Base-by-base conservation (phyloP, 2,329 filamentous ascomycete genomes). In the Colletotrichum musae region DNA sequence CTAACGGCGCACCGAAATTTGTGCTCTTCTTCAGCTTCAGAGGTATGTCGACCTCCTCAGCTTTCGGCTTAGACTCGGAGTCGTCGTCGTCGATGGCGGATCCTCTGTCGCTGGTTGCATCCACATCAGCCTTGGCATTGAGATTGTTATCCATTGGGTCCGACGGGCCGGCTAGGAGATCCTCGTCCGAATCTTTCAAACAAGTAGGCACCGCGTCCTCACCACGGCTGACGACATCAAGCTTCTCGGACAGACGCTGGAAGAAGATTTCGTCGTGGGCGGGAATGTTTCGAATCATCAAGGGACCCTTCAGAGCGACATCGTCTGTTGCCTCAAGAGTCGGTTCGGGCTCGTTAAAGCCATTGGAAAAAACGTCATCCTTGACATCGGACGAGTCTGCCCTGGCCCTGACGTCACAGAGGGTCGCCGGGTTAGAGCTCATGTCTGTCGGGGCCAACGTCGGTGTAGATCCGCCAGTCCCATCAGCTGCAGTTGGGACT, bases 231-330 rank as follows among this genome's bases (percentile, higher is more conserved):
- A 87, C 84, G 48, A 84, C 81, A 66, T 86, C 81, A 2, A 89
- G 80, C 74, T 85, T 88, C 73, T 86, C 81, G 45, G 85, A 83
- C 16, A 89, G 75, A 67, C 79, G 79, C 52, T 80, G 79, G 58
- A 87, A 84, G 71, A 89, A 89, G 24, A 85, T 78, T 72, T 88
- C 87, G 67, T 89, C 87, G 57, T 87, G 82, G 1, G 85, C 85
- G 1, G 87, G 86, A 68, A 86, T 85, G 70, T 89, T 89, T 67
- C 83, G 81, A 45, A 89, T 80, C 79, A 86, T 86, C 58, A 89
- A 73, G 9, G 87, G 87, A 0, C 86, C 87, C 61, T 82, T 85
- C 39, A 89, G 79, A 21, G 80, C 78, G 1, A 76, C 78, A 69
- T 89, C 87, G 5, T 84, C 81, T 9, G 76, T 74, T 5, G 82